These are phyloP conservation scores for Rubia tinctorum DNA, from an alignment of 305 asterid species.

Conservation along the genomic window DNA sequence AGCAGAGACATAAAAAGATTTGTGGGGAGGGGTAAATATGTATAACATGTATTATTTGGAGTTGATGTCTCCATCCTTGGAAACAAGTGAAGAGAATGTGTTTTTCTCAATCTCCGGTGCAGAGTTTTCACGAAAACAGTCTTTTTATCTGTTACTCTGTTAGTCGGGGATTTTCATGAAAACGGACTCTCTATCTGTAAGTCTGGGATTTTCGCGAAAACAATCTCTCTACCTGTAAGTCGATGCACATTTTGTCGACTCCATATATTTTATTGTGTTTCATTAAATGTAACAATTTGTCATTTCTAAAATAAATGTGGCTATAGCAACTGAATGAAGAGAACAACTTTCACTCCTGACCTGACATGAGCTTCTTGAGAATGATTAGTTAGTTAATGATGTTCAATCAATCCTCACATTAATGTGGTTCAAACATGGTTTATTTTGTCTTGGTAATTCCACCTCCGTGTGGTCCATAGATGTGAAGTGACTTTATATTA, in stretches of 20 bases:
- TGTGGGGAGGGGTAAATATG: slow-evolving; percentile 15
- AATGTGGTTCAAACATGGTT: neutral
- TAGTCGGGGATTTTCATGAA: neutral
- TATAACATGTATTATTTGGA: slow-evolving; percentile 27
- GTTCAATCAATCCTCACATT: neutral
- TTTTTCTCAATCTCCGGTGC: neutral
- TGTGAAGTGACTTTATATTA: neutral
- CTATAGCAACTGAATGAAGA: slow-evolving; percentile 9
- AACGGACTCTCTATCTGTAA: neutral
- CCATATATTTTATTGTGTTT: neutral
- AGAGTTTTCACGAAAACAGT: neutral
- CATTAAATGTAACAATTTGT: slow-evolving; percentile 5
- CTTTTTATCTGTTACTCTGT: no score
- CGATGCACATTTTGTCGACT: neutral
- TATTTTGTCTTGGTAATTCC: slow-evolving; percentile 5
- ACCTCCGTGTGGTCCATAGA: slow-evolving; percentile 13
- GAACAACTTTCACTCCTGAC: slow-evolving; percentile 15
- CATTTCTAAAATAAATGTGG: slow-evolving; percentile 12
- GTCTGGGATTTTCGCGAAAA: neutral
- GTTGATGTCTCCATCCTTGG: slow-evolving; percentile 31
- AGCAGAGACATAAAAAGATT: neutral
- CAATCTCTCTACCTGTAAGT: neutral
- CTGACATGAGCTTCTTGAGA: neutral
- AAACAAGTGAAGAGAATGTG: slow-evolving; percentile 21
- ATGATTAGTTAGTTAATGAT: neutral